Evolutionary conservation across 768 basidiomycete genomes (phyloP).

Genomic region (Pisolithus albus): DNA sequence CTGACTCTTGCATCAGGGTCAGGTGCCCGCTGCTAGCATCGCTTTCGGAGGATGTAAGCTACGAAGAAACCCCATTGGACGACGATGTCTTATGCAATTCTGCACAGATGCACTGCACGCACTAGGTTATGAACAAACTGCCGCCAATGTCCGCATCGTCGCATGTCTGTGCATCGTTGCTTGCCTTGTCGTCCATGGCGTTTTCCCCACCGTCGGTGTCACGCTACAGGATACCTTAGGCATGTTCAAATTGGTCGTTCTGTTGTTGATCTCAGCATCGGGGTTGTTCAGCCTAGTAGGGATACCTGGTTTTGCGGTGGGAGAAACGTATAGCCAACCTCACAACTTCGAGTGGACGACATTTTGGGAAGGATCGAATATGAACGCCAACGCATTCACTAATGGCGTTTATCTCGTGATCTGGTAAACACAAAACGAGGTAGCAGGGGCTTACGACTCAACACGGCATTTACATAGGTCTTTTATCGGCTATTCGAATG

Average conservation of each 20-base stretch:
- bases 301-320: constrained; percentile 43
- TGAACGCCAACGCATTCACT: constrained; percentile 53
- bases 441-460: background rate
- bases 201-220: constrained; percentile 46
- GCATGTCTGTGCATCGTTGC: constrained; percentile 53
- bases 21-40: constrained; percentile 50
- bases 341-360: constrained; percentile 53
- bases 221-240: constrained; percentile 60
- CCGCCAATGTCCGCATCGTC: constrained; percentile 42
- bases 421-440: constrained; percentile 37
- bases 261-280: constrained; percentile 44
- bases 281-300: constrained; percentile 48
- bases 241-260: constrained; percentile 51
- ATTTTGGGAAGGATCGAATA: constrained; percentile 58
- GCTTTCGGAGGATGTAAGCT: constrained; percentile 68
- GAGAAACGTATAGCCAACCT: constrained; percentile 45
- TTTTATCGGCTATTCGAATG: constrained; percentile 66
- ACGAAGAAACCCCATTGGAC: background rate
- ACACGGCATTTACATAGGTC: constrained; percentile 38
- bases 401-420: constrained; percentile 64
- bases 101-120: constrained; percentile 54
- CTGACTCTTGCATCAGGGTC: constrained; percentile 36
- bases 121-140: constrained; percentile 38
- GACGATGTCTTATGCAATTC: background rate
- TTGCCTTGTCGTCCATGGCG: constrained; percentile 52